Evolutionary conservation across 805 yeast genomes (phyloP).

Genomic region (Candida patagonica): DNA sequence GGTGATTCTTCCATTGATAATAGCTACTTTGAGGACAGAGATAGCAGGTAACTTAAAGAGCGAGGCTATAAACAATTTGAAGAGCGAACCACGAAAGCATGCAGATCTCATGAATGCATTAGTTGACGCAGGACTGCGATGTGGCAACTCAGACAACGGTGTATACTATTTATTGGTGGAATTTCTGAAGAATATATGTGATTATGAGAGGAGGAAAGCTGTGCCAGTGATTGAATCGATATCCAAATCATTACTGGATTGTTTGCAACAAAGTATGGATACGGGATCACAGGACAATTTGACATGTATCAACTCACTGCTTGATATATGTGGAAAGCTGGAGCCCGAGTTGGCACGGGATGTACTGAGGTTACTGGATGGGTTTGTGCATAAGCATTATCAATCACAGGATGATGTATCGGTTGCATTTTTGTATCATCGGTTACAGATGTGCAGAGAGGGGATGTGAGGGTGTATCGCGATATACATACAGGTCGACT

Average conservation of each 20-base stretch:
- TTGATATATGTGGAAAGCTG: not conserved
- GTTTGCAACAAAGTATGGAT: not conserved
- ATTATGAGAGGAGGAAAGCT: not conserved
- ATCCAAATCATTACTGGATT: not conserved
- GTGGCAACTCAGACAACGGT: not conserved
- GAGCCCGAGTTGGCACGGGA: not conserved
- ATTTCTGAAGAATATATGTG: not conserved
- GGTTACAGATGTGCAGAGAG: not conserved
- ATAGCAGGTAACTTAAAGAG: not conserved
- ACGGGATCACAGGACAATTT: not conserved
- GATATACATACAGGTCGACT: too few species aligned
- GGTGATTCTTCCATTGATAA: slow-evolving; percentile 1
- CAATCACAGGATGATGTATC: not conserved
- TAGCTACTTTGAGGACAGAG: not conserved
- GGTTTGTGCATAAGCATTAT: not conserved
- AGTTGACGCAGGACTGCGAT: not conserved
- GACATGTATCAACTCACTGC: not conserved
- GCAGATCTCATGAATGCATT: too few species aligned
- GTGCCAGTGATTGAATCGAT: too few species aligned
- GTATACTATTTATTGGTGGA: not conserved
- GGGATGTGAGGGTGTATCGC: too few species aligned
- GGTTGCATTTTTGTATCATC: not conserved
- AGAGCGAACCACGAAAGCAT: too few species aligned
- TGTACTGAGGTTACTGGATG: not conserved
- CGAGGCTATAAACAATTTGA: not conserved